Evolutionary conservation across 2,329 filamentous ascomycete genomes (phyloP), one percentile per base, ranked within the genome.

Genomic region (Shiraia sp.): DNA sequence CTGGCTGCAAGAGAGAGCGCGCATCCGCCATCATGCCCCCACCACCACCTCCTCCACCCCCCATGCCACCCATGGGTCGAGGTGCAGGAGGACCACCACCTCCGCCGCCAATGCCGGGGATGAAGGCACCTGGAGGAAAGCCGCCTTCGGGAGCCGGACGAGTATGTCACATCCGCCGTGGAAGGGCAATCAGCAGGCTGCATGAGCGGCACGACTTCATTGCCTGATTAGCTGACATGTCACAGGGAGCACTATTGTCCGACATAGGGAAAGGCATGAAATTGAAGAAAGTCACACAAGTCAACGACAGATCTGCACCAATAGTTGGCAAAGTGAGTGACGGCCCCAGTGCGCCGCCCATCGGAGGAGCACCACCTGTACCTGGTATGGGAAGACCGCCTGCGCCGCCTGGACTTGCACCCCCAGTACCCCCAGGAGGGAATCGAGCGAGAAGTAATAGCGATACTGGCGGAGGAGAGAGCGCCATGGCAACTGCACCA

Each of bases 241-340:
- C 36, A 45, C 40, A 97, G 92, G 86, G 86, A 58, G 91, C 92
- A 40, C 79, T 99, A 25, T 81, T 97, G 31, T 80, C 83, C 62
- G 92, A 97, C 70, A 99, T 99, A 57, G 75, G 77, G 54, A 95
- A 95, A 70, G 93, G 92, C 52, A 79, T 74, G 55, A 75, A 76
- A 47, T 78, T 97, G 45, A 96, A 87, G 72, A 96, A 96, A 71
- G 79, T 75, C 40, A 65, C 89, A 23, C 85, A 90, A 41, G 88
- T 91, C 55, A 96, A 97, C 72, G 92, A 97, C 70, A 85, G 92
- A 69, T 96, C 91, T 15, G 89, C 89, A 6, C 92, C 92, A 1
- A 59, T 80, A 36, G 69, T 96, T 42, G 79, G 71, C 46, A 82
- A 79, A 40, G 61, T 76, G 36, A 76, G 78, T 37, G 75, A 79